Evolutionary conservation across 257 asterid species (phyloP).

Genomic region (Lycium barbarum): DNA sequence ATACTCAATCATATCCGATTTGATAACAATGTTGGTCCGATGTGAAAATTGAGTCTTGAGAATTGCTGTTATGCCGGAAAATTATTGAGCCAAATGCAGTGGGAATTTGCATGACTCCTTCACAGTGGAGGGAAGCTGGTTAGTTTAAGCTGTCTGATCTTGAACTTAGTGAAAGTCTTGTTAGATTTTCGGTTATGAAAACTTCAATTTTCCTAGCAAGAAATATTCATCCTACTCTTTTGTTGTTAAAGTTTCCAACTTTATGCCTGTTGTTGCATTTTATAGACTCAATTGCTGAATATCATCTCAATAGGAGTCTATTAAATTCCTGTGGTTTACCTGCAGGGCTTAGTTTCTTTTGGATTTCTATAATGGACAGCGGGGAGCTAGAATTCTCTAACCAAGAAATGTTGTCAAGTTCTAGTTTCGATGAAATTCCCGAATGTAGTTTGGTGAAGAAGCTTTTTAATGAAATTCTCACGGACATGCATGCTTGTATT

Average conservation of each 20-base stretch:
- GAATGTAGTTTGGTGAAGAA: constrained; percentile 40
- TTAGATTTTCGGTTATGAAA: neutral
- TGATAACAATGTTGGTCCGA: neutral
- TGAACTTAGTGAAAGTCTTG: neutral
- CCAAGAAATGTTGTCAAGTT: constrained; percentile 43
- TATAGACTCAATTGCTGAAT: neutral
- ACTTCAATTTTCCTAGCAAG: neutral
- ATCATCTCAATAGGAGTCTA: neutral
- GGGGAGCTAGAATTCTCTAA: constrained; percentile 49
- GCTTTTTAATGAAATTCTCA: constrained; percentile 47
- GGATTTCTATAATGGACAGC: constrained; percentile 38
- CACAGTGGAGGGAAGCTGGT: neutral
- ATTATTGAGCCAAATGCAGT: neutral
- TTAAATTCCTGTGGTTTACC: neutral
- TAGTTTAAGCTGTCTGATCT: neutral
- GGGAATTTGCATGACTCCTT: neutral
- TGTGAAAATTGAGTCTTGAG: neutral
- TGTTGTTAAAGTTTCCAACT: constrained; percentile 7
- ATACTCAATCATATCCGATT: neutral
- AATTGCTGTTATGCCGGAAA: neutral
- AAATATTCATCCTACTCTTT: neutral
- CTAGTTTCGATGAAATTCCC: constrained; percentile 46
- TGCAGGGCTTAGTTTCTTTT: neutral
- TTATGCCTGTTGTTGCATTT: neutral
- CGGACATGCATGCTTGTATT: constrained; percentile 56